Evolutionary conservation across 2,329 filamentous ascomycete species (phyloP).

Genomic region (Phialophora macrospora): DNA sequence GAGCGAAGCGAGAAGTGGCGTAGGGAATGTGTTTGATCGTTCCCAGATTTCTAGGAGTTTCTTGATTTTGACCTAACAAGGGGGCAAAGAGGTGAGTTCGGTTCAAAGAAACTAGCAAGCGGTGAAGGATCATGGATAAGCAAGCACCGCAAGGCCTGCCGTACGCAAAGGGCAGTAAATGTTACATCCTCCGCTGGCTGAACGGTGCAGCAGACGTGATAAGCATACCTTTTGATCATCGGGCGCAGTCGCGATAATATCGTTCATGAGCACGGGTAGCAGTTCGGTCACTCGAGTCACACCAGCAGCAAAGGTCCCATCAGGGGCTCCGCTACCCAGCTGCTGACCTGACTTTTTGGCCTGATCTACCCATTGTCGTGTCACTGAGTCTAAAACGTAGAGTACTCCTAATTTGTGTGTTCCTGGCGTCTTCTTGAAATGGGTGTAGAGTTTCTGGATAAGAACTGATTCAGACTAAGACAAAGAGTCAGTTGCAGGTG

Average conservation of each 20-base stretch:
- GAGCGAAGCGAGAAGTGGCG: conserved; percentile 77
- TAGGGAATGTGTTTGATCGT: conserved; percentile 87
- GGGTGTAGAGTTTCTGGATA: conserved; percentile 94
- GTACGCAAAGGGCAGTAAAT: neutral
- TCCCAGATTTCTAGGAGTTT: conserved; percentile 99
- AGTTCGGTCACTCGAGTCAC: conserved; percentile 96
- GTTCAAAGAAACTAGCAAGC: conserved; percentile 11
- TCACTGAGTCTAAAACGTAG: conserved; percentile 99
- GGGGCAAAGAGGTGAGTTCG: conserved; percentile 56
- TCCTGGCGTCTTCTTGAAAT: conserved; percentile 91
- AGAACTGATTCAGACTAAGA: conserved; percentile 87
- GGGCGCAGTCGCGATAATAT: conserved; percentile 85
- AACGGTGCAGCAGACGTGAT: conserved; percentile 27
- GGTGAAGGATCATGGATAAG: conserved; percentile 6
- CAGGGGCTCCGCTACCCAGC: conserved; percentile 77
- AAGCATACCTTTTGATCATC: conserved; percentile 91
- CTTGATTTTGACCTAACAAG: conserved; percentile 84
- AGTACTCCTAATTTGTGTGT: conserved; percentile 98
- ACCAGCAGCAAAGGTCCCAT: conserved; percentile 92
- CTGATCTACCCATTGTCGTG: conserved; percentile 96
- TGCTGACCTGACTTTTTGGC: conserved; percentile 84
- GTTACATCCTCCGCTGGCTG: neutral
- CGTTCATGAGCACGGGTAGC: conserved; percentile 91
- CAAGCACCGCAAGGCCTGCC: conserved; percentile 5
- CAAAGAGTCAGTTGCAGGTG: conserved; percentile 40